Conservation (phyloP, 106 monocot species). For the Allium cepa region DNA sequence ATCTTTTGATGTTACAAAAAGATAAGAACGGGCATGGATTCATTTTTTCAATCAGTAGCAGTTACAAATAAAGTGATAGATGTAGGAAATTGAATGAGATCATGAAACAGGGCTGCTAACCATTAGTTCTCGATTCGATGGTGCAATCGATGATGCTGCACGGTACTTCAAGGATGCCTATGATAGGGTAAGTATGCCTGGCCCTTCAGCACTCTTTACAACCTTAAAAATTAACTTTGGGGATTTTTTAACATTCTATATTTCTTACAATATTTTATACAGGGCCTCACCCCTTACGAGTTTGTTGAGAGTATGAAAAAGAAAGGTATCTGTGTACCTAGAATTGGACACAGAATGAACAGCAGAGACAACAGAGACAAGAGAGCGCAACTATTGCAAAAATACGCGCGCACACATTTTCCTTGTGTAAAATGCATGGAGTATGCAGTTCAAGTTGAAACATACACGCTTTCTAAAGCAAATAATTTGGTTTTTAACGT, state of each 20-base stretch:
- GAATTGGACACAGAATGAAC: conserved; percentile 99
- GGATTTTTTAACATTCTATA: no score
- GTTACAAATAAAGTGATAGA: no score
- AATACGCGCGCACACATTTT: conserved; percentile 84
- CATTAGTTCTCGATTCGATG: conserved; percentile 65
- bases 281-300: conserved; percentile 90
- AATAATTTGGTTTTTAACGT: conserved; percentile 96
- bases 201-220: background rate
- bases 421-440: conserved; percentile 95
- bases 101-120: conserved; percentile 38
- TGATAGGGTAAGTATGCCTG: conserved; percentile 45
- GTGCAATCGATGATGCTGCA: conserved; percentile 65
- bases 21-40: no score
- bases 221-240: no score
- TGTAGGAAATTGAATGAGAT: conserved; percentile 3
- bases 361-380: conserved; percentile 97
- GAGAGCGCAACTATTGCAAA: conserved; percentile 85
- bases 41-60: no score
- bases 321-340: conserved; percentile 95
- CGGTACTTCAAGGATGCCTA: conserved; percentile 55
- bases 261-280: background rate
- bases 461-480: conserved; percentile 87
- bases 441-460: conserved; percentile 92
- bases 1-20: no score
- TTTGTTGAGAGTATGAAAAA: conserved; percentile 98